Evolutionary conservation across 2,329 filamentous ascomycete species (phyloP).

Genomic region (Blastomyces parvus): DNA sequence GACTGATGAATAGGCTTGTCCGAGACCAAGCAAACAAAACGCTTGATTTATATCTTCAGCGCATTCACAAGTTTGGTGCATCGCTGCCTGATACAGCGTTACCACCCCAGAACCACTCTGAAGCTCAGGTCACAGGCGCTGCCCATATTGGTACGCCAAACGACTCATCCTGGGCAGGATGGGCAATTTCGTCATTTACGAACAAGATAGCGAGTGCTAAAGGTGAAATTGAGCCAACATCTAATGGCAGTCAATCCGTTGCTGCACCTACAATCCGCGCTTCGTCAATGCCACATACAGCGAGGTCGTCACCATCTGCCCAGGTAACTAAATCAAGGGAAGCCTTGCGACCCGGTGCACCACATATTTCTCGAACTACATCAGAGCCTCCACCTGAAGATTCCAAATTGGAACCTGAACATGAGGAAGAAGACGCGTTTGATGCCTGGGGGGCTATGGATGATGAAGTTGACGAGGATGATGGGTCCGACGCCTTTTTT

Average conservation of each 20-base stretch:
- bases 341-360: constrained; percentile 20
- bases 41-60: constrained; percentile 73
- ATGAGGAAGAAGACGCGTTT: constrained; percentile 49
- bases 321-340: constrained; percentile 20
- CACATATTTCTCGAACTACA: constrained; percentile 30
- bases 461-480: constrained; percentile 44
- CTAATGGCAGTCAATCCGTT: constrained; percentile 26
- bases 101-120: constrained; percentile 38
- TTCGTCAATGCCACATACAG: constrained; percentile 41
- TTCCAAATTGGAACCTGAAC: constrained; percentile 36
- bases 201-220: constrained; percentile 80
- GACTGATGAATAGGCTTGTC: constrained; percentile 47
- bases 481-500: constrained; percentile 40
- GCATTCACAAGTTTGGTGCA: constrained; percentile 67
- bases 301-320: constrained; percentile 24
- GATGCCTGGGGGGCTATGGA: constrained; percentile 66
- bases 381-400: constrained; percentile 33
- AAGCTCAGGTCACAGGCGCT: constrained; percentile 36
- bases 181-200: constrained; percentile 97
- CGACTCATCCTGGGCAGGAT: constrained; percentile 74
- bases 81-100: constrained; percentile 72
- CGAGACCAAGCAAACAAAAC: constrained; percentile 88
- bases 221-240: constrained; percentile 67
- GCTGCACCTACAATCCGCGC: constrained; percentile 38
- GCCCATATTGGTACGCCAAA: constrained; percentile 72